Evolutionary conservation across 2,329 filamentous ascomycete species (phyloP).

Genomic region (Aureobasidium mangrovei): DNA sequence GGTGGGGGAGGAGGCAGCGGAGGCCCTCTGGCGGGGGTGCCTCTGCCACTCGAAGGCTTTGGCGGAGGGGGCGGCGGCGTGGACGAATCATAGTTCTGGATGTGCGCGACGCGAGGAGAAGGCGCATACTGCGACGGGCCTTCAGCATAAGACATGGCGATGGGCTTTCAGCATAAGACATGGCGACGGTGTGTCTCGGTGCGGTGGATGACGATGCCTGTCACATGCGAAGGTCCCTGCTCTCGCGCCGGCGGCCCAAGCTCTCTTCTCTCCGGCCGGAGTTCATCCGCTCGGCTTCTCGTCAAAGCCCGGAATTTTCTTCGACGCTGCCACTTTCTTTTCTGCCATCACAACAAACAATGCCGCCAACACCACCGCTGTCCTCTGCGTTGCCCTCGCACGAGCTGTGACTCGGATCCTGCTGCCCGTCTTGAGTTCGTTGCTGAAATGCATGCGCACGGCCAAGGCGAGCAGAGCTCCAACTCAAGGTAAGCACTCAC

Average conservation of each 20-base stretch:
- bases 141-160: constrained; percentile 2
- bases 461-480: neutral
- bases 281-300: constrained; percentile 7
- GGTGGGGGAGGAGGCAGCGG: constrained; percentile 38
- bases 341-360: constrained; percentile 10
- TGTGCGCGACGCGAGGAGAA: constrained; percentile 29
- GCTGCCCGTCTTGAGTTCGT: neutral
- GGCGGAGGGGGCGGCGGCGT: constrained; percentile 43
- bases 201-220: neutral
- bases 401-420: neutral
- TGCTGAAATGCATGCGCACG: neutral
- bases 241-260: neutral
- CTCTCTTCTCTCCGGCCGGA: neutral
- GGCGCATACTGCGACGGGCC: constrained; percentile 24
- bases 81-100: constrained; percentile 33
- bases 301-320: constrained; percentile 12
- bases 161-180: neutral
- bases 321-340: neutral
- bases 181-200: neutral
- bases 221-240: constrained; percentile 1
- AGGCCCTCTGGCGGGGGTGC: constrained; percentile 34
- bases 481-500: neutral
- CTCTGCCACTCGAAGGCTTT: constrained; percentile 33
- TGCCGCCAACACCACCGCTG: neutral
- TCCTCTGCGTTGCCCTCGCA: neutral